phyloP scores from a whole-genome alignment of 805 yeast species.

The Monosporozyma solicola region DNA sequence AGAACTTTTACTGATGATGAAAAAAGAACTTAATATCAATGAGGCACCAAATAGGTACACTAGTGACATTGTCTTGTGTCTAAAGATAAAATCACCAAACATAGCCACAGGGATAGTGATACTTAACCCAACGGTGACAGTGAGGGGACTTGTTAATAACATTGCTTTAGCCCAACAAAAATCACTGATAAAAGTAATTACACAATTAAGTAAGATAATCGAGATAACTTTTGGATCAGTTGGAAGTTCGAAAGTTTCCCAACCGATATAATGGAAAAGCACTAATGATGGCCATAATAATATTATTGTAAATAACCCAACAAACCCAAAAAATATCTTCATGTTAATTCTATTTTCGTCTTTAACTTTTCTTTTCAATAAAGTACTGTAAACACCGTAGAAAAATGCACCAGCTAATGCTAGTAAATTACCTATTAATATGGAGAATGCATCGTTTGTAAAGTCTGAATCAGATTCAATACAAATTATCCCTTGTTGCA shows the following conservation, averaged over 20 bases:
- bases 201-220: slow-evolving; percentile 55
- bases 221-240: slow-evolving; percentile 39
- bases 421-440: slow-evolving; percentile 61
- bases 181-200: slow-evolving; percentile 78
- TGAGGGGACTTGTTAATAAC: slow-evolving; percentile 84
- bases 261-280: slow-evolving; percentile 49
- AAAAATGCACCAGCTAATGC: slow-evolving; percentile 83
- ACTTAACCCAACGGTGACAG: slow-evolving; percentile 91
- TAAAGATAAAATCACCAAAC: slow-evolving; percentile 76
- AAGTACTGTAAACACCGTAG: slow-evolving; percentile 84
- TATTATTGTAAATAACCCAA: slow-evolving; percentile 72
- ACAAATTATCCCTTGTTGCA: neutral
- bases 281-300: slow-evolving; percentile 77
- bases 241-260: slow-evolving; percentile 71
- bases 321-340: slow-evolving; percentile 88
- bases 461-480: slow-evolving; percentile 5
- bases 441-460: slow-evolving; percentile 24
- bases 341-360: slow-evolving; percentile 74
- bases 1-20: slow-evolving; percentile 73
- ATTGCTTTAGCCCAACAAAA: slow-evolving; percentile 95
- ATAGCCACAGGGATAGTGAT: slow-evolving; percentile 92
- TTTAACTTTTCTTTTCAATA: slow-evolving; percentile 63
- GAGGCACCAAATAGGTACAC: slow-evolving; percentile 72
- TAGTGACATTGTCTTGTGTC: slow-evolving; percentile 50
- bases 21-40: slow-evolving; percentile 73